Base-by-base conservation (phyloP, 495 filamentous ascomycete species). In the Penicillium egyptiacum region DNA sequence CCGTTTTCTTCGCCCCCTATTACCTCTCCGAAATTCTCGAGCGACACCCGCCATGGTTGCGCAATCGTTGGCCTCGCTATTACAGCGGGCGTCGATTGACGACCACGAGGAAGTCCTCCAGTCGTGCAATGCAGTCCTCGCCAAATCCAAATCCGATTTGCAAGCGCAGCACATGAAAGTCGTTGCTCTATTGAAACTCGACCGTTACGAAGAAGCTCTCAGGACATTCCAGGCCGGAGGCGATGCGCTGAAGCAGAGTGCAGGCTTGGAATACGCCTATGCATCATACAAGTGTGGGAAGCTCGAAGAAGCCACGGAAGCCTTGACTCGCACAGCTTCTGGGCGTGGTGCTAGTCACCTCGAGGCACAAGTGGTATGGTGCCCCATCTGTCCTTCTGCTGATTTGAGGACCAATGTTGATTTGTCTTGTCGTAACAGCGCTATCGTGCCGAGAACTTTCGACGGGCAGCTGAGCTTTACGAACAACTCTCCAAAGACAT, bases 171-270 rank as follows among this genome's bases (percentile, higher is more conserved):
- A 88, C 69, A 86, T 87, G 35, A 91, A 90, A 59, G 80, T 86
- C 10, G 88, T 98, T 37, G 92, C 94, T 11, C 81, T 99, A 35
- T 73, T 98, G 50, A 96, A 95, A 68, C 86, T 98, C 49, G 95
- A 99, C 69, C 90, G 92, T 56, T 97, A 88, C 70, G 88, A 94
- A 19, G 94, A 98, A 74, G 88, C 91, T 22, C 77, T 96, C 47
- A 85, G 84, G 42, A 83, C 85, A 31, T 81, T 98, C 54, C 85
- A 91, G 65, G 82, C 86, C 37, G 87, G 81, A 43, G 89, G 88
- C 33, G 78, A 88, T 61, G 72, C 69, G 49, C 70, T 96, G 55
- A 88, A 88, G 67, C 75, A 85, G 47, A 70, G 68, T 35, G 92
- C 88, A 25, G 64, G 76, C 11, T 71, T 96, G 43, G 94, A 96